phyloP scores from a whole-genome alignment of 2,329 filamentous ascomycete genomes.

The Neoascochyta sp. region DNA sequence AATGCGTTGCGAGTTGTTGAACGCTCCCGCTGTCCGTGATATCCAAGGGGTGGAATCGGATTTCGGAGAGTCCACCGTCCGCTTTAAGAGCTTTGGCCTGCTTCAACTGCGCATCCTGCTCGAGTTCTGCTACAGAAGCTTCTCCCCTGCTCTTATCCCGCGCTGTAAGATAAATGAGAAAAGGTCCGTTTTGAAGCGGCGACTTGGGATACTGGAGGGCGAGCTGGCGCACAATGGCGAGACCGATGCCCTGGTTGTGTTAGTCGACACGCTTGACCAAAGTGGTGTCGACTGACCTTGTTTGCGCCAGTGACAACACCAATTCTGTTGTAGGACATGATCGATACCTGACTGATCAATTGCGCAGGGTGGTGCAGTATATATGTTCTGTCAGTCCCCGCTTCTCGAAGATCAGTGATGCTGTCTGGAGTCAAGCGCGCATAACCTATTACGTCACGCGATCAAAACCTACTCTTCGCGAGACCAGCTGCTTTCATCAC shows the following conservation, averaged over 20 bases:
- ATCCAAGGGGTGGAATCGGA: constrained; percentile 49
- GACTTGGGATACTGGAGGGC: constrained; percentile 53
- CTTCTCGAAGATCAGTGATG: no score
- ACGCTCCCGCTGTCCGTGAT: constrained; percentile 48
- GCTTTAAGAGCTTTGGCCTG: constrained; percentile 45
- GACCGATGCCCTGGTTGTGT: constrained; percentile 40
- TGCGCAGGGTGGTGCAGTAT: background rate
- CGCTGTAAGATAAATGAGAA: constrained; percentile 54
- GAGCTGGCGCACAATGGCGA: constrained; percentile 52
- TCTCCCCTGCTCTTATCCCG: constrained; percentile 49
- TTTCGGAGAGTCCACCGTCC: constrained; percentile 40
- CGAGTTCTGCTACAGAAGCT: constrained; percentile 45
- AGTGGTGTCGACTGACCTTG: constrained; percentile 37
- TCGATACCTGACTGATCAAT: constrained; percentile 1
- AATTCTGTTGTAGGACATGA: constrained; percentile 39
- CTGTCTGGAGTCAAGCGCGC: no score
- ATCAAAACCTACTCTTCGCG: no score
- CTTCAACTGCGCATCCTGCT: constrained; percentile 45
- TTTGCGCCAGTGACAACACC: constrained; percentile 55
- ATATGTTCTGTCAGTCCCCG: no score
- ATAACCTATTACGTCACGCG: no score
- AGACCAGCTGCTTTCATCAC: no score
- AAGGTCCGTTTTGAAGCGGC: constrained; percentile 44
- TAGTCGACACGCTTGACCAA: background rate
- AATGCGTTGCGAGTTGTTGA: constrained; percentile 39